These are phyloP conservation scores for Corylus heterophylla DNA, from an alignment of 306 rosid genomes.

Conservation along the genomic window DNA sequence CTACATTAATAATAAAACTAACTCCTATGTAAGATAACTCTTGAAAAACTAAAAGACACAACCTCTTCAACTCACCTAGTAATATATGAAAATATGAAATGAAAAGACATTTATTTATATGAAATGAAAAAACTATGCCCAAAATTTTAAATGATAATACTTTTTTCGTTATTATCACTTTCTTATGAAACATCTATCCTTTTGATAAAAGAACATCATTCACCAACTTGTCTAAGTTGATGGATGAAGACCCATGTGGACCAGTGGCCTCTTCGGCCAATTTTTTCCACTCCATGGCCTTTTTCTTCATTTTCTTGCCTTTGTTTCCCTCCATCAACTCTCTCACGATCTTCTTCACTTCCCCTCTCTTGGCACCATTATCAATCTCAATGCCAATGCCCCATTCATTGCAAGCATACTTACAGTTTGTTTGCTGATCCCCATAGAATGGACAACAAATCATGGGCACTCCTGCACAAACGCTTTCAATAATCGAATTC, in stretches of 20 bases:
- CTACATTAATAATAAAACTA: too few species aligned
- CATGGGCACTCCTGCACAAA: conserved; percentile 11
- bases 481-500: conserved; percentile 18
- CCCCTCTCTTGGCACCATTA: not conserved
- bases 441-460: not conserved
- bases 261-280: not conserved
- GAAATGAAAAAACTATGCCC: too few species aligned
- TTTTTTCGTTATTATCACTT: too few species aligned
- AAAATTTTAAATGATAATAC: too few species aligned
- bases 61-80: too few species aligned
- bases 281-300: conserved; percentile 5
- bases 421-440: not conserved
- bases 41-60: too few species aligned
- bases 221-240: not conserved
- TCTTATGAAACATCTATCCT: not conserved
- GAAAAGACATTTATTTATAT: too few species aligned
- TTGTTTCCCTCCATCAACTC: not conserved
- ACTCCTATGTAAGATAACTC: too few species aligned
- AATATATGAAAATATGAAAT: too few species aligned
- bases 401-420: conserved; percentile 3
- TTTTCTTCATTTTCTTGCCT: not conserved
- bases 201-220: not conserved
- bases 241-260: not conserved
- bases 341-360: not conserved
- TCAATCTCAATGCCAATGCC: not conserved